Conservation (phyloP, 352 stramenopile species). For the Phytophthora idaei region DNA sequence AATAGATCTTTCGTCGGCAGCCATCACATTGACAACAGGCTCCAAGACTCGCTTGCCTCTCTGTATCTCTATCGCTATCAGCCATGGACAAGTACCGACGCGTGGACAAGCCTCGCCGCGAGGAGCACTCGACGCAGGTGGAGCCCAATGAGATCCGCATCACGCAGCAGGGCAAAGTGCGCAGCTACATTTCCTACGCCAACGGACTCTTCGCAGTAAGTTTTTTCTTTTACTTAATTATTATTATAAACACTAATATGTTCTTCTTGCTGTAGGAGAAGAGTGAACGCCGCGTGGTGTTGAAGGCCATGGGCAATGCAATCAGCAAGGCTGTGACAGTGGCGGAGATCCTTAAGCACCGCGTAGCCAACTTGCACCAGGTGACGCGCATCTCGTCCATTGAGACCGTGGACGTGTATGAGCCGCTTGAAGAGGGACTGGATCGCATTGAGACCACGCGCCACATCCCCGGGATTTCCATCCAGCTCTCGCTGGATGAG, state of each 20-base stretch:
- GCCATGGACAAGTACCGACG: slow-evolving; percentile 87
- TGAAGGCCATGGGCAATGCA: slow-evolving; percentile 85
- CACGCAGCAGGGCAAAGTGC: slow-evolving; percentile 82
- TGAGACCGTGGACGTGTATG: slow-evolving; percentile 83
- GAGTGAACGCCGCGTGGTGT: slow-evolving; percentile 59
- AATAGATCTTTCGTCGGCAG: slow-evolving; percentile 40
- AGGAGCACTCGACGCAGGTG: slow-evolving; percentile 49
- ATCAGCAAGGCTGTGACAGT: slow-evolving; percentile 89
- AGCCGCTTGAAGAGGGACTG: slow-evolving; percentile 85
- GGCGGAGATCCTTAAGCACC: slow-evolving; percentile 84
- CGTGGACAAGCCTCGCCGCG: slow-evolving; percentile 62
- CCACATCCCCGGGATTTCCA: slow-evolving; percentile 77
- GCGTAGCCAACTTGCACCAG: slow-evolving; percentile 72
- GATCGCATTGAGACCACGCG: slow-evolving; percentile 78
- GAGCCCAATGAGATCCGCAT: slow-evolving; percentile 85
- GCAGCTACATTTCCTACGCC: slow-evolving; percentile 83
- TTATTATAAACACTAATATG: slow-evolving; percentile 8
- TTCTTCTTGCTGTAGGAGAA: slow-evolving; percentile 53
- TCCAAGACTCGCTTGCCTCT: slow-evolving; percentile 3
- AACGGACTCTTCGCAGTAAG: slow-evolving; percentile 72
- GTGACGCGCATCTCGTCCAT: slow-evolving; percentile 82
- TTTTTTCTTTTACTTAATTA: slow-evolving; percentile 11
- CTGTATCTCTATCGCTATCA: slow-evolving; percentile 8
- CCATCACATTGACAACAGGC: slow-evolving; percentile 31
- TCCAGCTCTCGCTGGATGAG: slow-evolving; percentile 71